Evolutionary conservation across 1,284 basidiomycete species (phyloP), one percentile per base, ranked within the genome.

Genomic region (Leccinum pallidistipes): DNA sequence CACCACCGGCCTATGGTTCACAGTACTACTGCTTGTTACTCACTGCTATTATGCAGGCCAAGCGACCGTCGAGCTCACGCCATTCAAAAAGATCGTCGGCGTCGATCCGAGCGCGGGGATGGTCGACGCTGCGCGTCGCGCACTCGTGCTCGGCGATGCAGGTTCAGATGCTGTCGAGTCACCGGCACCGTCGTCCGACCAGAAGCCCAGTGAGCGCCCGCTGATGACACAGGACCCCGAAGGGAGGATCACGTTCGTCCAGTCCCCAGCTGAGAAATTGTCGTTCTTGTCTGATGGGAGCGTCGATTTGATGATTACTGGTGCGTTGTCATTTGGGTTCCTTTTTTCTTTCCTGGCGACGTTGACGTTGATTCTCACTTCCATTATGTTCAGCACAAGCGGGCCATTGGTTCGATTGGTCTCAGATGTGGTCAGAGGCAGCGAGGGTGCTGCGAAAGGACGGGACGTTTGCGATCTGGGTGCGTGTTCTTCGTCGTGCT

Each of bases 391-490:
- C 38, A 90, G 92, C 90, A 1, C 94, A 95, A 75, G 86, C 94
- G 0, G 87, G 87, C 0, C 94, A 96, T 72, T 96, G 94, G 93
- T 95, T 96, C 69, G 81, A 95, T 68, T 92, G 90, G 82, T 69
- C 74, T 1, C 81, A 79, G 60, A 80, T 90, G 14, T 96, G 93
- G 90, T 81, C 80, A 1, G 87, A 94, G 71, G 77, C 86, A 1
- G 80, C 81, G 1, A 80, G 90, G 7, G 81, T 91, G 0, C 73
- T 95, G 43, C 80, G 84, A 31, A 82, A 80, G 0, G 83, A 86
- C 9, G 94, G 92, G 0, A 89, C 85, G 0, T 85, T 87, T 8
- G 91, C 91, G 2, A 86, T 91, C 63, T 94, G 92, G 86, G 92
- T 91, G 63, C 32, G 83, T 75, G 38, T 40, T 12, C 7, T 36